A percentile compares a stretch with the other conserved stretches of the same genome.
Evolutionary conservation across 495 filamentous ascomycete genomes (phyloP).

Genomic region (Penicillium mononematosum): DNA sequence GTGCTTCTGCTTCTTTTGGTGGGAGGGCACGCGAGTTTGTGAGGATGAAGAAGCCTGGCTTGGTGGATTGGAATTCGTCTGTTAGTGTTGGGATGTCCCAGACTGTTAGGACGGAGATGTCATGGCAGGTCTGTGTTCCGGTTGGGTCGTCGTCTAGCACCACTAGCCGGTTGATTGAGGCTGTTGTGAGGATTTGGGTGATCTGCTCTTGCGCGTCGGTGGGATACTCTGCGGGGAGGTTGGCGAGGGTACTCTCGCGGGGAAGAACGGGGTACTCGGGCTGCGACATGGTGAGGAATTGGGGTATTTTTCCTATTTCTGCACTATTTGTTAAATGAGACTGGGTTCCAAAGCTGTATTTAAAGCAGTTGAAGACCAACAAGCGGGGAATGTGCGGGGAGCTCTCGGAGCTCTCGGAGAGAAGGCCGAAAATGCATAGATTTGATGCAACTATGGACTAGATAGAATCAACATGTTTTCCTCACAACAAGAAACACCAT

Average conservation of each 20-base stretch:
- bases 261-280: slow-evolving; percentile 31
- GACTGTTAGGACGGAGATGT: slow-evolving; percentile 55
- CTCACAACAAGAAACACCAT: slow-evolving; percentile 14
- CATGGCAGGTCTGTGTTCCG: slow-evolving; percentile 57
- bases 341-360: not conserved
- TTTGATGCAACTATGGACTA: slow-evolving; percentile 25
- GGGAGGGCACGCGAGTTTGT: slow-evolving; percentile 56
- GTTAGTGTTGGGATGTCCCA: slow-evolving; percentile 46
- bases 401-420: slow-evolving; percentile 15
- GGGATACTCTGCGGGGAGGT: slow-evolving; percentile 36
- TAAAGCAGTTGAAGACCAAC: not conserved
- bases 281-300: slow-evolving; percentile 22
- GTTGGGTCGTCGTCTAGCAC: slow-evolving; percentile 58
- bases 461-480: slow-evolving; percentile 14
- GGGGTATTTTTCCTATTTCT: not conserved
- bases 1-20: slow-evolving; percentile 37
- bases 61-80: slow-evolving; percentile 38
- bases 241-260: slow-evolving; percentile 31
- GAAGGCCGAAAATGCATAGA: slow-evolving; percentile 25
- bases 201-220: slow-evolving; percentile 38
- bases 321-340: not conserved
- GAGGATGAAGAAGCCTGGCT: slow-evolving; percentile 53
- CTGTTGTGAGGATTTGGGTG: slow-evolving; percentile 31
- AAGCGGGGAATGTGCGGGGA: slow-evolving; percentile 19
- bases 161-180: slow-evolving; percentile 42